Conservation (phyloP, 2,329 filamentous ascomycete species). For the Chrysoporthe deuterocubensis region DNA sequence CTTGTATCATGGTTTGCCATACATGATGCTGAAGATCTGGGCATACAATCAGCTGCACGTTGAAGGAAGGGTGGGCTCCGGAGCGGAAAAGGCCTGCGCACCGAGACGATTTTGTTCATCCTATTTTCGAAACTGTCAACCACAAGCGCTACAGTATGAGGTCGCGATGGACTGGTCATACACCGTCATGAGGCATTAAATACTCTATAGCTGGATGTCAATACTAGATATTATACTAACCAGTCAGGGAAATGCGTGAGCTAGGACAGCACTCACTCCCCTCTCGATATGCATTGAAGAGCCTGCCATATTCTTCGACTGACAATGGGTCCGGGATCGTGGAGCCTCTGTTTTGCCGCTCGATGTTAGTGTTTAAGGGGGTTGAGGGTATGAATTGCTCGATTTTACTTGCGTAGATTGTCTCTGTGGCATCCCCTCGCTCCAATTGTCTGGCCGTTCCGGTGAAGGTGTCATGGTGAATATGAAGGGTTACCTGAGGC, state of each 20-base stretch:
- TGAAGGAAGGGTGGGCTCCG: background rate
- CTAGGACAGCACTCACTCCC: slow-evolving; percentile 7
- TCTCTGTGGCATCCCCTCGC: background rate
- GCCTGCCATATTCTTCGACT: slow-evolving; percentile 11
- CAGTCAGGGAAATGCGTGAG: background rate
- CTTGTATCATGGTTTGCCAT: slow-evolving; percentile 14
- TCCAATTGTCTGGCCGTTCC: background rate
- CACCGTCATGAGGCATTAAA: slow-evolving; percentile 15
- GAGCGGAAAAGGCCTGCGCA: background rate
- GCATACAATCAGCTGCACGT: background rate
- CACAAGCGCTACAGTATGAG: background rate
- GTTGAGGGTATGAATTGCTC: background rate
- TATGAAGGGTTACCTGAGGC: background rate
- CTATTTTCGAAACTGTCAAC: slow-evolving; percentile 3
- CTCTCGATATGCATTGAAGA: slow-evolving; percentile 15
- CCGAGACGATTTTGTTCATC: slow-evolving; percentile 19
- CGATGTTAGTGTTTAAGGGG: background rate
- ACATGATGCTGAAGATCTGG: slow-evolving; percentile 22
- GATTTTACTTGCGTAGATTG: slow-evolving; percentile 2
- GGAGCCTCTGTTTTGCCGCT: background rate
- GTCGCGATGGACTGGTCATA: background rate
- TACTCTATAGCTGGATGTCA: slow-evolving; percentile 1
- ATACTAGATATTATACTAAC: background rate
- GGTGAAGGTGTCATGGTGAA: slow-evolving; percentile 3
- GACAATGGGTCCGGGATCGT: slow-evolving; percentile 14